Percentiles rank a stretch among this genome's conserved stretches.
phyloP scores from a whole-genome alignment of 768 basidiomycete genomes.

The Trichaptum fuscoviolaceum region DNA sequence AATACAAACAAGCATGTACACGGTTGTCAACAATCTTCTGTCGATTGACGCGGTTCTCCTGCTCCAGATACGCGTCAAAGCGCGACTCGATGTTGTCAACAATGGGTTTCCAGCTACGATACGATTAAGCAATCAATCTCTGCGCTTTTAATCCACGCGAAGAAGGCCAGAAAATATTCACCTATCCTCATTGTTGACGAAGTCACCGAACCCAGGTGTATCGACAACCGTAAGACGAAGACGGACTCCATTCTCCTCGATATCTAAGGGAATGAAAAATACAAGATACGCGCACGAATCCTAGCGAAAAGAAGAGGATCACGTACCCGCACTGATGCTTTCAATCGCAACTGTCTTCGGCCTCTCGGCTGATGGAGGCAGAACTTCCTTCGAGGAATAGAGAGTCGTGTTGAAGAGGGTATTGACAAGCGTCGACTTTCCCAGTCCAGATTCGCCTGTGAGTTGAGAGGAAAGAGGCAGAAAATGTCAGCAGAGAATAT shows the following conservation, averaged over 20 bases:
- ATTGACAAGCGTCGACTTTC: conserved; percentile 98
- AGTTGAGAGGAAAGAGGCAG: conserved; percentile 2
- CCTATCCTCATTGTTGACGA: conserved; percentile 99
- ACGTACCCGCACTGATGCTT: conserved; percentile 93
- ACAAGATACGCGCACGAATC: background rate
- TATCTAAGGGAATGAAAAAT: conserved; percentile 54
- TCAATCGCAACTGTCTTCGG: conserved; percentile 96
- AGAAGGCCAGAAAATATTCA: conserved; percentile 20
- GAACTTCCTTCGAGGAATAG: conserved; percentile 82
- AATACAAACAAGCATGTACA: conserved; percentile 98
- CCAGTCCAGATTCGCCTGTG: conserved; percentile 93
- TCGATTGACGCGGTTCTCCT: conserved; percentile 97
- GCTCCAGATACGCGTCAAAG: conserved; percentile 95
- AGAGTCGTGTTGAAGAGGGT: conserved; percentile 97
- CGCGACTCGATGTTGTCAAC: conserved; percentile 97
- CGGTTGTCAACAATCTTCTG: conserved; percentile 93
- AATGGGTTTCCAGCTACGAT: conserved; percentile 90
- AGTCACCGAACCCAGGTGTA: conserved; percentile 98
- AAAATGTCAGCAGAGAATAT: conserved; percentile 5
- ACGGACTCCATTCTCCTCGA: conserved; percentile 97
- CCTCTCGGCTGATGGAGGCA: conserved; percentile 79
- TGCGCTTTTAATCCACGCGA: background rate
- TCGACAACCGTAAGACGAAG: conserved; percentile 98
- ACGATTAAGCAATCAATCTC: background rate
- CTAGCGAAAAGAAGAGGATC: conserved; percentile 19